These are phyloP conservation scores for Naegleria lovaniensis DNA, from an alignment of 208 protist genomes.

Conservation along the genomic window DNA sequence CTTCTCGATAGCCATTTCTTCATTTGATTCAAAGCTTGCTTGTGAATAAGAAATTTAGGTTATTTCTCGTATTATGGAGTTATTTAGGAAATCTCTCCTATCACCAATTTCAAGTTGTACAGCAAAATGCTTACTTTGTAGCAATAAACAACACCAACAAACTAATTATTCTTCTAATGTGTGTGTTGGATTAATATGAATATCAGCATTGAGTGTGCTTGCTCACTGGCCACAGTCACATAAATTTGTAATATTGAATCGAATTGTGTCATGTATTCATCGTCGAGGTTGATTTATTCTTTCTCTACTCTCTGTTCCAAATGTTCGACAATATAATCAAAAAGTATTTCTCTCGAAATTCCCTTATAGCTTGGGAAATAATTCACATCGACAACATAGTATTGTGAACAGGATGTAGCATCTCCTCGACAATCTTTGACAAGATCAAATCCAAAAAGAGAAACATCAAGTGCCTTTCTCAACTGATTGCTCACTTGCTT, in stretches of 20 bases:
- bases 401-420: not conserved
- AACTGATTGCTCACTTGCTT: not conserved
- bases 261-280: too few species aligned
- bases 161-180: not conserved
- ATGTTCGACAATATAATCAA: not conserved
- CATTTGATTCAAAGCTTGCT: constrained; percentile 59
- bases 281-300: not conserved
- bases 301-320: not conserved
- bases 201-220: not conserved
- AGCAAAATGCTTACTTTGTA: too few species aligned
- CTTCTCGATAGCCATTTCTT: constrained; percentile 54
- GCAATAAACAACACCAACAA: not conserved
- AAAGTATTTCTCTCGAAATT: not conserved
- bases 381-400: not conserved
- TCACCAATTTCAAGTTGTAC: too few species aligned
- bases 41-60: constrained; percentile 48
- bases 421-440: not conserved
- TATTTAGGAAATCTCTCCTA: not conserved
- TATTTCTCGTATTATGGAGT: not conserved
- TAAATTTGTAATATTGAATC: too few species aligned
- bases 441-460: constrained; percentile 1
- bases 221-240: not conserved
- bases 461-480: not conserved
- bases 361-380: not conserved
- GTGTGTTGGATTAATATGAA: too few species aligned